Evolutionary conservation across 2,329 filamentous ascomycete species (phyloP).

Genomic region (Talaromyces marneffei): DNA sequence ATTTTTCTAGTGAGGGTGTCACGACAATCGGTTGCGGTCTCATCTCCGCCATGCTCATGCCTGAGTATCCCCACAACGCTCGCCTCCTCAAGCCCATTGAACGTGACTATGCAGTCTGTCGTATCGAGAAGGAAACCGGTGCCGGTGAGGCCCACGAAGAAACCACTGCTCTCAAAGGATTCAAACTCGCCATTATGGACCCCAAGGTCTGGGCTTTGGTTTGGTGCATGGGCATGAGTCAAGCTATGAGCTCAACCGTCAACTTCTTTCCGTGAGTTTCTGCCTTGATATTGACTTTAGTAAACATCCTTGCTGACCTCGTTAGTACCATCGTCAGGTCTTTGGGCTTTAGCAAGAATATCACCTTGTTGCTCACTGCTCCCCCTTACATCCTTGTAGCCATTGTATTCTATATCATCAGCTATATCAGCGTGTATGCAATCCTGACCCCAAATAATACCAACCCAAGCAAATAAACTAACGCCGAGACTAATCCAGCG

Average conservation of each 20-base stretch:
- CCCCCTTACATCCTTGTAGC: background rate
- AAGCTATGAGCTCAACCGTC: slow-evolving; percentile 28
- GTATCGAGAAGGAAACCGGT: slow-evolving; percentile 32
- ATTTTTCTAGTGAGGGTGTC: slow-evolving; percentile 42
- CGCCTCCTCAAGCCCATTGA: slow-evolving; percentile 35
- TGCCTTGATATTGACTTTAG: background rate
- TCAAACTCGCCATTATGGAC: slow-evolving; percentile 29
- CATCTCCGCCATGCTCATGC: slow-evolving; percentile 53
- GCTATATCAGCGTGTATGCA: background rate
- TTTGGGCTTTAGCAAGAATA: background rate
- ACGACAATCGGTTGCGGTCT: slow-evolving; percentile 39
- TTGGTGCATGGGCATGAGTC: slow-evolving; percentile 37
- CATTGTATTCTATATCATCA: background rate
- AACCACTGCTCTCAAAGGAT: slow-evolving; percentile 23
- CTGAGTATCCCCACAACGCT: slow-evolving; percentile 46
- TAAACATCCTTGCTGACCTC: background rate
- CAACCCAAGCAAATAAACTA: background rate
- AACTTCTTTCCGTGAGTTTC: slow-evolving; percentile 29
- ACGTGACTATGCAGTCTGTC: slow-evolving; percentile 34
- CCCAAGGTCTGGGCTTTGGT: slow-evolving; percentile 36
- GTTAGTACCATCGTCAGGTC: background rate
- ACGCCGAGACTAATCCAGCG: background rate
- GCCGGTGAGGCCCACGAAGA: slow-evolving; percentile 35
- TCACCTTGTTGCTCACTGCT: background rate
- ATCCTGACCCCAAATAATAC: too few relatives aligned